Evolutionary conservation across 352 stramenopile species (phyloP).

Genomic region (Phytophthora podocarpi): DNA sequence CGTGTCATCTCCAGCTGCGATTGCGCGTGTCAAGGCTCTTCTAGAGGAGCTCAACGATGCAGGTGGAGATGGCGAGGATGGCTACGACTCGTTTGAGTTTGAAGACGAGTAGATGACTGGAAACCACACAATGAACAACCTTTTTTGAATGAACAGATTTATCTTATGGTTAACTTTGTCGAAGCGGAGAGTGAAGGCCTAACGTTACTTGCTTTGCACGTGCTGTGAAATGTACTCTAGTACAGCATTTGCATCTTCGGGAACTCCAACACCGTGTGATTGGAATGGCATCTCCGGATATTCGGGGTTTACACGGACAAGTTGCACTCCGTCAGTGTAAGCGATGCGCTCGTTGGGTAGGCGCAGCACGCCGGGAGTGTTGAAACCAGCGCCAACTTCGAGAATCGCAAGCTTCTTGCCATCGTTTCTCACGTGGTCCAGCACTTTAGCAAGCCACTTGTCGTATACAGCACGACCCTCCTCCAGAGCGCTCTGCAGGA

Average conservation of each 20-base stretch:
- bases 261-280: conserved; percentile 50
- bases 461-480: conserved; percentile 43
- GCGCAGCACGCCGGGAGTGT: conserved; percentile 66
- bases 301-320: conserved; percentile 65
- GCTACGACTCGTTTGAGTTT: conserved; percentile 83
- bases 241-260: conserved; percentile 48
- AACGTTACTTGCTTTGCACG: conserved; percentile 10
- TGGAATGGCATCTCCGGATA: conserved; percentile 62
- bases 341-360: conserved; percentile 62
- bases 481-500: conserved; percentile 52
- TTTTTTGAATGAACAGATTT: conserved; percentile 13
- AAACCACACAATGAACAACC: neutral
- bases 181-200: neutral
- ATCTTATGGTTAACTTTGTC: conserved; percentile 6
- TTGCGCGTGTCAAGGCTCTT: conserved; percentile 74
- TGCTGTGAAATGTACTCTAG: conserved; percentile 43
- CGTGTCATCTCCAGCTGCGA: conserved; percentile 56
- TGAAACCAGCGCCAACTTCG: conserved; percentile 75
- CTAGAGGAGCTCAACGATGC: conserved; percentile 69
- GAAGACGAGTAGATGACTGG: conserved; percentile 47
- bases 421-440: conserved; percentile 37
- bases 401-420: conserved; percentile 71
- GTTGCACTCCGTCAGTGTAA: conserved; percentile 40
- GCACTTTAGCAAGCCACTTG: conserved; percentile 39
- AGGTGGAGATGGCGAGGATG: conserved; percentile 59